These are phyloP conservation scores for Theobroma cacao DNA, from an alignment of 345 rosid genomes.

Conservation along the genomic window DNA sequence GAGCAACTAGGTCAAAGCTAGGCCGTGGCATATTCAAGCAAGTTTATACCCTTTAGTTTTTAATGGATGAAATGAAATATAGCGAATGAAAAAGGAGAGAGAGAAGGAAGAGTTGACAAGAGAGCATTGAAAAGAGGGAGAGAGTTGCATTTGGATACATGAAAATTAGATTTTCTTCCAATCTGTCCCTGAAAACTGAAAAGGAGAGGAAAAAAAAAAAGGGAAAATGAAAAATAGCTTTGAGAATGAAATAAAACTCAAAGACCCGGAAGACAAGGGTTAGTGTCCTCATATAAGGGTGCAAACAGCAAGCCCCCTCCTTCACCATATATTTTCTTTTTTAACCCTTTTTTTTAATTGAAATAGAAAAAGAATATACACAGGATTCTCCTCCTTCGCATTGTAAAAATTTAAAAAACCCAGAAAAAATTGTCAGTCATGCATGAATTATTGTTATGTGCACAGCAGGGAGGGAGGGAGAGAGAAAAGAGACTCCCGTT, in stretches of 20 bases:
- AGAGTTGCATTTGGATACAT: constrained; percentile 11
- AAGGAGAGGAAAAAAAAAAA: not conserved
- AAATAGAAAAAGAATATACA: not conserved
- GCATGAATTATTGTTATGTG: constrained; percentile 37
- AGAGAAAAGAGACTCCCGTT: constrained; percentile 27
- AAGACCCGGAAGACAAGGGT: constrained; percentile 46
- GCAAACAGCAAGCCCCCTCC: constrained; percentile 26
- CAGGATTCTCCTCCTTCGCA: constrained; percentile 13
- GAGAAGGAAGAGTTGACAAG: not conserved
- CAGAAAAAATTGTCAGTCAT: constrained; percentile 16
- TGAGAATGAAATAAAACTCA: constrained; percentile 9
- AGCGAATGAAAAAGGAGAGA: not conserved
- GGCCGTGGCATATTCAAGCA: not conserved
- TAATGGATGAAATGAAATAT: not conserved
- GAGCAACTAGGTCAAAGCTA: not conserved
- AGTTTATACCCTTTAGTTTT: not conserved
- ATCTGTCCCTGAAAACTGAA: constrained; percentile 17
- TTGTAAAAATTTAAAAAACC: not conserved
- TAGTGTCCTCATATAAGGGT: constrained; percentile 37
- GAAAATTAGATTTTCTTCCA: constrained; percentile 29
- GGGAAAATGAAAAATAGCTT: not conserved
- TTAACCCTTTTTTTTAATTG: not conserved
- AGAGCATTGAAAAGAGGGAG: constrained; percentile 15
- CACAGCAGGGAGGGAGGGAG: constrained; percentile 4
- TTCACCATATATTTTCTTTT: not conserved